Percentiles rank a stretch among this genome's conserved stretches.
phyloP scores from a whole-genome alignment of 1,139 yeast genomes.

The Nakaseomyces uthaithaninus region DNA sequence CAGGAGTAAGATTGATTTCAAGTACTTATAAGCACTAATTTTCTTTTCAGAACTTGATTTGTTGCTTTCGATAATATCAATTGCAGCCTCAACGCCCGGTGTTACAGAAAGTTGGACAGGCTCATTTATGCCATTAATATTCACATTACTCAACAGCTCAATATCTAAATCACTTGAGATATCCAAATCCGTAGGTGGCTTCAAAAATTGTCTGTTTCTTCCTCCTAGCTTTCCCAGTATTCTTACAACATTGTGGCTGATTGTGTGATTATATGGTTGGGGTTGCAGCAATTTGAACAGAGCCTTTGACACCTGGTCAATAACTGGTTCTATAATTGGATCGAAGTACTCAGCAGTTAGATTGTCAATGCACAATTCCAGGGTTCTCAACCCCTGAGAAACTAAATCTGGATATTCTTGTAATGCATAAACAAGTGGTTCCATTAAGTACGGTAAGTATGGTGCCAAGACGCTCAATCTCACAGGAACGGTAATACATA shows the following conservation, averaged over 20 bases:
- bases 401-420: constrained; percentile 88
- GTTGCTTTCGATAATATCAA: constrained; percentile 56
- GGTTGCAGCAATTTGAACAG: constrained; percentile 89
- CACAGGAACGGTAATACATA: constrained; percentile 93
- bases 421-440: constrained; percentile 84
- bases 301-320: constrained; percentile 88
- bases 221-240: constrained; percentile 95
- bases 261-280: constrained; percentile 81
- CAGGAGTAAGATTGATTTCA: constrained; percentile 58
- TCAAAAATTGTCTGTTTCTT: constrained; percentile 76
- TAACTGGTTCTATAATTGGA: constrained; percentile 92
- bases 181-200: constrained; percentile 59
- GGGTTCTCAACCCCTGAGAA: constrained; percentile 85
- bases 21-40: constrained; percentile 65
- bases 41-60: constrained; percentile 61
- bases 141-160: constrained; percentile 59
- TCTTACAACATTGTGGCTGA: constrained; percentile 88
- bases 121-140: constrained; percentile 58
- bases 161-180: constrained; percentile 54
- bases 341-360: constrained; percentile 94
- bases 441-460: constrained; percentile 75
- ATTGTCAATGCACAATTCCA: constrained; percentile 95
- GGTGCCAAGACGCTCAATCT: constrained; percentile 89
- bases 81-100: constrained; percentile 73
- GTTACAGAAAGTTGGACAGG: constrained; percentile 67